Conservation (phyloP, 257 asterid genomes). For the Capsicum rhomboideum region DNA sequence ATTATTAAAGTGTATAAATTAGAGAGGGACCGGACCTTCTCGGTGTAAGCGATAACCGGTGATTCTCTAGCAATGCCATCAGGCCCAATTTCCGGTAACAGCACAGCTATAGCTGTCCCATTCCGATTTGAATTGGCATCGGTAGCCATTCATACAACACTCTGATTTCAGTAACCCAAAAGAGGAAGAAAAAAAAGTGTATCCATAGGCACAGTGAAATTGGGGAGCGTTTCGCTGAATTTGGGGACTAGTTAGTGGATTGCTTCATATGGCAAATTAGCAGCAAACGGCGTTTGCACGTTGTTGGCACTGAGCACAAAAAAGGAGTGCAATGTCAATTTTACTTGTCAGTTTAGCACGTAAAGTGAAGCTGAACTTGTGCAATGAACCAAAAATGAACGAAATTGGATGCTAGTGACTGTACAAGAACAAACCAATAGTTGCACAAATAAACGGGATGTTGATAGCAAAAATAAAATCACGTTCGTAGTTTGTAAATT, state of each 20-base stretch:
- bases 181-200: background rate
- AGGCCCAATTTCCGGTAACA: slow-evolving; percentile 80
- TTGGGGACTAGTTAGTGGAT: background rate
- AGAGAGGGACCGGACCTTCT: slow-evolving; percentile 53
- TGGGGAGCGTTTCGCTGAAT: background rate
- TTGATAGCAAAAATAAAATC: background rate
- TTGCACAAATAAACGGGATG: background rate
- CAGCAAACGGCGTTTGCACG: background rate
- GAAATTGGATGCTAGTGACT: background rate
- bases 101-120: slow-evolving; percentile 26
- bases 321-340: background rate
- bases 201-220: background rate
- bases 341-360: background rate
- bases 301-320: background rate
- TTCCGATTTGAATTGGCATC: slow-evolving; percentile 19
- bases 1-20: background rate
- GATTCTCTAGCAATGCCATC: slow-evolving; percentile 77
- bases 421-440: background rate
- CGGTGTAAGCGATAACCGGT: slow-evolving; percentile 84
- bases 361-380: background rate
- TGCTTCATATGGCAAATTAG: background rate
- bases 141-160: slow-evolving; percentile 30
- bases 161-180: background rate
- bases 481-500: background rate
- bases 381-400: background rate